A percentile compares a stretch with the other conserved stretches of the same genome.
Conservation (phyloP, 1,284 basidiomycete species). For the Pseudozyma pruni region DNA sequence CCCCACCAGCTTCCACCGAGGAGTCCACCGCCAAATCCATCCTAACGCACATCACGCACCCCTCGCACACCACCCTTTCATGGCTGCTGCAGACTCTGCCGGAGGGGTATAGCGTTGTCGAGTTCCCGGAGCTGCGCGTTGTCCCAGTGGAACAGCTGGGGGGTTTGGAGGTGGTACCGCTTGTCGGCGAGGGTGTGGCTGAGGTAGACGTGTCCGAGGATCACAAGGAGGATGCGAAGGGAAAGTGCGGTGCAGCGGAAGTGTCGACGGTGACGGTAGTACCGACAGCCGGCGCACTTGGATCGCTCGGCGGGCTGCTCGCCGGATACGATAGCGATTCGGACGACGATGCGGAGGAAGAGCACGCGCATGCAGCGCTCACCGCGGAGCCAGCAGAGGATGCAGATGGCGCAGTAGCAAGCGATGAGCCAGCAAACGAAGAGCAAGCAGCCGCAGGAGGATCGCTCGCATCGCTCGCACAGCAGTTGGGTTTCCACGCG, state of each 20-base stretch:
- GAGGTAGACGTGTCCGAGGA: not conserved
- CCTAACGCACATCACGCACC: not conserved
- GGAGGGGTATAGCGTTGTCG: slow-evolving; percentile 20
- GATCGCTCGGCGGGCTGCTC: slow-evolving; percentile 3
- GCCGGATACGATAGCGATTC: slow-evolving; percentile 23
- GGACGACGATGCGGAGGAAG: not conserved
- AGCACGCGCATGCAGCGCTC: not conserved
- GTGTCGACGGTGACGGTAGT: not conserved
- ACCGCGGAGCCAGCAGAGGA: not conserved
- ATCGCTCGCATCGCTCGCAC: slow-evolving; percentile 3
- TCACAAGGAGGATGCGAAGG: not conserved
- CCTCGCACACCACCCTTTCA: slow-evolving; percentile 4
- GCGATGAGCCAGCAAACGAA: not conserved
- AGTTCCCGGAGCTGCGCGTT: slow-evolving; percentile 24
- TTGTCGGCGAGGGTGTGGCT: not conserved
- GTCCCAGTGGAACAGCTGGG: not conserved
- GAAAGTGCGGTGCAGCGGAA: not conserved
- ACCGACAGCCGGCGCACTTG: not conserved
- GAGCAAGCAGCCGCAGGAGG: too few relatives aligned
- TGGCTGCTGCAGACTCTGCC: slow-evolving; percentile 15
- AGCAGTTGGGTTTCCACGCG: not conserved
- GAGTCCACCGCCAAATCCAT: slow-evolving; percentile 6
- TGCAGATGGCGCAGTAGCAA: not conserved
- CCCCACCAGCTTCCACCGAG: not conserved
- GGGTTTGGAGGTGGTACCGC: not conserved